Base-by-base conservation (phyloP, 176 grass and related monocot genomes). In the Zoysia pacifica region DNA sequence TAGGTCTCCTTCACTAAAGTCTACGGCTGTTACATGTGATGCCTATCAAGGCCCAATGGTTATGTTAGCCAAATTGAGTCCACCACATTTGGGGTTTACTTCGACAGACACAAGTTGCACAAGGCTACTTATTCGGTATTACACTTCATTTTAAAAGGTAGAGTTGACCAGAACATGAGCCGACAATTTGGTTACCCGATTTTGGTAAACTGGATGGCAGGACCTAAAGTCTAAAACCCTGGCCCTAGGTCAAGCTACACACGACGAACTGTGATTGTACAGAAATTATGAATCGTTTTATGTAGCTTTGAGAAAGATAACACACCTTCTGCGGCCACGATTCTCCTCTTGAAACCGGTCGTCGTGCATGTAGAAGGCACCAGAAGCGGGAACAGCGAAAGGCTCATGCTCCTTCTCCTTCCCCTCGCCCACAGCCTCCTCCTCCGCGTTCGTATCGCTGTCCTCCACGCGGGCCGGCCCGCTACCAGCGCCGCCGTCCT, bases 311-410 rank as follows among this genome's bases (percentile, higher is more conserved):
- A 62, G 11, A 10, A 76, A 60, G 16, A 14, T 59, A 58, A 96
- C 93, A 64, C 50, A 99, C 97, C 97, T 99, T 72, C 89, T 88
- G 13, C 97, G 83, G 7, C 90, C 92, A 5, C 97, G 79, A 37
- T 65, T 83, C 46, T 89, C 91, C 68, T 96, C 97, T 63, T 93
- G 90, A 71, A 99, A 99, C 10, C 97, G 86, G 65, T 99, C 97
- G 65, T 99, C 97, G 47, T 99, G 97, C 97, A 99, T 99, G 88
- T 99, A 99, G 73, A 99, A 99, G 53, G 97, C 88, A 8, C 97
- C 97, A 3, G 86, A 84, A 9, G 97, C 96, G 18, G 97, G 97
- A 58, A 99, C 93, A 28, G 97, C 88, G 40, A 88, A 99, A 0
- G 97, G 90, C 82, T 99, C 97, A 18, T 90, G 90, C 86, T 99